Evolutionary conservation across 192 early-diverging fungal genomes (phyloP), one percentile per base, ranked within the genome.

Genomic region (Pilobolus umbonatus): DNA sequence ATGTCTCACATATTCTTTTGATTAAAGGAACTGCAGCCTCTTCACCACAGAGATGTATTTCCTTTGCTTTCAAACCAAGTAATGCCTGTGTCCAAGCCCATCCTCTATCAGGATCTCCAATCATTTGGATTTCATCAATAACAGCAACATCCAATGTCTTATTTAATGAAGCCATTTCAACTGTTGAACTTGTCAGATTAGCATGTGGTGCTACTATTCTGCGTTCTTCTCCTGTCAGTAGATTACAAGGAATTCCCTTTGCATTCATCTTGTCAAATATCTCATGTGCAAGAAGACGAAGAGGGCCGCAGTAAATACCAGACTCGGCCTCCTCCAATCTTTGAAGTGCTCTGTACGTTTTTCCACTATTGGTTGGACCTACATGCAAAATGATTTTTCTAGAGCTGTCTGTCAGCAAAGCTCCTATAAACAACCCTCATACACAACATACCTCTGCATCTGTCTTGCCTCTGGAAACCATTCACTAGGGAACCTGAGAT

Each of bases 101-200:
- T 10, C 96, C 96, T 11, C 96, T 80, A 30, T 83, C 69, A 10
- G 61, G 66, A 61, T 98, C 94, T 0, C 74, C 81, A 49, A 98
- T 87, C 91, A 98, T 91, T 68, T 98, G 96, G 73, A 98, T 98
- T 65, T 98, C 96, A 64, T 98, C 96, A 8, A 98, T 73, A 3
- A 98, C 93, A 5, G 90, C 94, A 17, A 96, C 90, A 0, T 96
- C 83, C 36, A 86, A 74, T 10, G 62, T 49, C 6, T 59, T 45
- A 31, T 57, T 60, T 12, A 82, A 31, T 7, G 84, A 76, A 12
- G 82, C 87, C 96, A 98, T 96, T 68, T 98, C 96, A 25, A 98
- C 78, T 3, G 96, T 98, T 42, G 88, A 88, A 28, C 88, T 80
- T 24, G 75, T 75, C 45, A 91, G 61, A 0, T 69, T 68, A 2